Evolutionary conservation across 1,139 yeast species (phyloP).

Genomic region (Yamadazyma sp.): DNA sequence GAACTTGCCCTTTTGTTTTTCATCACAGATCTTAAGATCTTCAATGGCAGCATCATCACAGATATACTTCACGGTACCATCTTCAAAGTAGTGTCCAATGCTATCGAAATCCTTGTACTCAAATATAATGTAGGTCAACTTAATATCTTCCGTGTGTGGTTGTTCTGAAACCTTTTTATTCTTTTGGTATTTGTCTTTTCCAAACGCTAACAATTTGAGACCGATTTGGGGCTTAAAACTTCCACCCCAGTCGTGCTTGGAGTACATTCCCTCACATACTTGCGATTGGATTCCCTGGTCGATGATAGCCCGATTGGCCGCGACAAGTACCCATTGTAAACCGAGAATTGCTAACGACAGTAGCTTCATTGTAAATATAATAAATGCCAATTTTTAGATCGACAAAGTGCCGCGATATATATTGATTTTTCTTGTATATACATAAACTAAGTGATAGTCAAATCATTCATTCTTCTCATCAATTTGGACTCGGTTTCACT

Average conservation of each 20-base stretch:
- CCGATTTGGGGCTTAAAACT: conserved; percentile 61
- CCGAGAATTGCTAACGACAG: background rate
- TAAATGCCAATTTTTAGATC: background rate
- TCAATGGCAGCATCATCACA: conserved; percentile 74
- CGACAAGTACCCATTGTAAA: conserved; percentile 1
- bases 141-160: conserved; percentile 30
- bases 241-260: conserved; percentile 88
- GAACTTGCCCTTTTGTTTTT: conserved; percentile 58
- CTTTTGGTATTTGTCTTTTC: conserved; percentile 34
- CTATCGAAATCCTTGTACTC: conserved; percentile 76
- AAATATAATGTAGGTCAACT: conserved; percentile 70
- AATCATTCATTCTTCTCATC: conserved; percentile 36
- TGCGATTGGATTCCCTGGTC: conserved; percentile 51
- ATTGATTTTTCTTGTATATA: background rate
- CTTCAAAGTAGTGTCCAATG: conserved; percentile 54
- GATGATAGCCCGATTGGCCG: conserved; percentile 52
- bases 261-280: conserved; percentile 87
- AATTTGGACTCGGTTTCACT: conserved; percentile 53
- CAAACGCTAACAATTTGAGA: conserved; percentile 40
- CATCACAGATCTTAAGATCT: conserved; percentile 52
- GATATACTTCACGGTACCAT: conserved; percentile 50
- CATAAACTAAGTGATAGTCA: conserved; percentile 10
- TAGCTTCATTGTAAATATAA: conserved; percentile 1
- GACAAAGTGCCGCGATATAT: background rate
- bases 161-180: conserved; percentile 17